These are phyloP conservation scores for Camelina laxa DNA, from an alignment of 345 rosid genomes.

Conservation along the genomic window DNA sequence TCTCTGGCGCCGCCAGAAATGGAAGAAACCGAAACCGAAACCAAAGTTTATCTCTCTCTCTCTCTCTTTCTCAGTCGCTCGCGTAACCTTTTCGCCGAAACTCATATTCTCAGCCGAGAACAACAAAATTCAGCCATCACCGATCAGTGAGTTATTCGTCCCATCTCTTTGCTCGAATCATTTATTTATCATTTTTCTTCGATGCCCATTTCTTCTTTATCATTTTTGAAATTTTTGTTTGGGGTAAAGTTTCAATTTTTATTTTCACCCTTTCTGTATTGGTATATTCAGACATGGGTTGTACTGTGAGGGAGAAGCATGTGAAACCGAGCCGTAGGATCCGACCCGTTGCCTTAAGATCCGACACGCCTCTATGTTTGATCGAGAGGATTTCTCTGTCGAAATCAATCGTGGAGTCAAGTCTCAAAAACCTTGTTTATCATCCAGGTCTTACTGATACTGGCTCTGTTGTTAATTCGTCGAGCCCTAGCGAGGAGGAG, in stretches of 20 bases:
- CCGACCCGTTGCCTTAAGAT: constrained; percentile 47
- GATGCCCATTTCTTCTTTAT: constrained; percentile 2
- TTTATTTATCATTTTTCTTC: background rate
- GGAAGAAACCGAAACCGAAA: constrained; percentile 27
- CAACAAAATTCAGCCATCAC: constrained; percentile 12
- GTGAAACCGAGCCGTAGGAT: constrained; percentile 54
- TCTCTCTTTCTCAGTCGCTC: background rate
- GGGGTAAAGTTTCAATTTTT: background rate
- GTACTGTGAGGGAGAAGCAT: constrained; percentile 68
- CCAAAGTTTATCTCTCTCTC: constrained; percentile 11
- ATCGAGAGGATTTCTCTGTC: constrained; percentile 48
- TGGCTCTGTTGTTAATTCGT: constrained; percentile 21
- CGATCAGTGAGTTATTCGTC: constrained; percentile 32
- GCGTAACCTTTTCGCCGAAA: constrained; percentile 29
- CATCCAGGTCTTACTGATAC: constrained; percentile 57
- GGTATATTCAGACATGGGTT: constrained; percentile 49
- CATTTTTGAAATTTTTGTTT: background rate
- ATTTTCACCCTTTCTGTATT: background rate
- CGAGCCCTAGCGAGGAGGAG: constrained; percentile 51
- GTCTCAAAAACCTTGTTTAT: constrained; percentile 59
- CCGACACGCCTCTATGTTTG: constrained; percentile 56
- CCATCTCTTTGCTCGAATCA: background rate
- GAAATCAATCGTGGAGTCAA: constrained; percentile 62
- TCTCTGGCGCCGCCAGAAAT: constrained; percentile 29
- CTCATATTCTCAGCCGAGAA: constrained; percentile 33